Evolutionary conservation across 2,329 filamentous ascomycete genomes (phyloP), one percentile per base, ranked within the genome.

Genomic region (Colletotrichum cuscutae): DNA sequence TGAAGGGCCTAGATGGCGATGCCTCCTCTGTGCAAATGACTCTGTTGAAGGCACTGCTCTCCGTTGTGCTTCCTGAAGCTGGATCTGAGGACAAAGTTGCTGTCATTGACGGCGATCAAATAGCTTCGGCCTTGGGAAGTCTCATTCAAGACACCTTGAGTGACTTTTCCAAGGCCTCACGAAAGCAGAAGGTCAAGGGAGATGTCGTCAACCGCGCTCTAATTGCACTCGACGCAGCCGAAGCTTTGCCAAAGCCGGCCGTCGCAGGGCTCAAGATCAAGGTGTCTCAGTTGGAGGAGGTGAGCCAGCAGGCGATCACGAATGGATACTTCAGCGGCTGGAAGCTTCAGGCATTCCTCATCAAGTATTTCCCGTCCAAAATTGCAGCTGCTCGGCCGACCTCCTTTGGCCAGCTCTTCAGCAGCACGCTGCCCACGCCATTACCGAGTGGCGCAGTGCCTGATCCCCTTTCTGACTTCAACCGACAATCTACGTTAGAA

Each of bases 281-380:
- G 67, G 71, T 81, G 19, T 79, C 80, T 3, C 76, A 81, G 61
- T 77, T 85, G 6, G 83, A 84, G 62, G 80, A 81, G 69, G 75
- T 78, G 59, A 82, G 80, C 61, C 76, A 76, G 35, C 68, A 79
- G 26, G 79, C 80, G 1, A 82, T 85, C 77, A 58, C 77, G 6
- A 72, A 77, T 5, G 83, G 83, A 1, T 80, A 84, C 32, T 37
- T 84, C 15, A 78, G 80, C 35, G 86, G 84, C 6, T 89, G 87
- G 86, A 84, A 84, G 74, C 75, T 87, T 32, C 82, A 84, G 66
- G 83, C 80, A 3, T 86, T 89, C 66, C 75, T 88, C 12, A 79
- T 80, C 5, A 82, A 77, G 5, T 80, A 84, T 62, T 79, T 86
- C 26, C 76, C 80, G 0, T 74, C 79, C 5, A 74, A 78, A 1